phyloP scores from a whole-genome alignment of 345 rosid genomes.

The Populus pruinosa region DNA sequence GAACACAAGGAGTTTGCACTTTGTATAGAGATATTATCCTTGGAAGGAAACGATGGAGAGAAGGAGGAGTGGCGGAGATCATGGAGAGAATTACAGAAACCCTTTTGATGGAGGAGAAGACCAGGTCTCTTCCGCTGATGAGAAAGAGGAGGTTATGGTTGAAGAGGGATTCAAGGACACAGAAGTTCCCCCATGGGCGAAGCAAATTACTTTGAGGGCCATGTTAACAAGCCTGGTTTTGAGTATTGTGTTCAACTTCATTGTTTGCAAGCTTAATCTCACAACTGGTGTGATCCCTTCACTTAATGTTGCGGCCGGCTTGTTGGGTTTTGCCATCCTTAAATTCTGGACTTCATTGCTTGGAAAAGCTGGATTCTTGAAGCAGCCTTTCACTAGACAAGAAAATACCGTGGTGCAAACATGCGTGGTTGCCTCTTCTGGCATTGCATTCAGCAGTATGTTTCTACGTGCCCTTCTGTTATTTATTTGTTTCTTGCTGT shows the following conservation, averaged over 20 bases:
- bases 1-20: too few relatives aligned
- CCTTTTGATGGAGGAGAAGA: not conserved
- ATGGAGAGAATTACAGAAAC: not conserved
- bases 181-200: conserved; percentile 47
- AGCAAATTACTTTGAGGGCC: conserved; percentile 51
- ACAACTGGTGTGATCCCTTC: conserved; percentile 72
- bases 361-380: conserved; percentile 43
- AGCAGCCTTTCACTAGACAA: conserved; percentile 80
- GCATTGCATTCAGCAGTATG: conserved; percentile 93
- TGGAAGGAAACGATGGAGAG: too few relatives aligned
- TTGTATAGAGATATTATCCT: too few relatives aligned
- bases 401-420: conserved; percentile 88
- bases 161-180: conserved; percentile 42
- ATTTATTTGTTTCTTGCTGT: not conserved
- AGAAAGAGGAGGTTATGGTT: not conserved
- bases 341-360: conserved; percentile 45
- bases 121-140: conserved; percentile 3
- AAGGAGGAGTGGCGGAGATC: not conserved
- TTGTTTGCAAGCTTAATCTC: conserved; percentile 65
- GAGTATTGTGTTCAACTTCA: conserved; percentile 58
- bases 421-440: conserved; percentile 85
- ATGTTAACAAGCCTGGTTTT: conserved; percentile 41
- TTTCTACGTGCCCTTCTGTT: not conserved
- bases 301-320: conserved; percentile 60
- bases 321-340: conserved; percentile 51